Evolutionary conservation across 2,329 filamentous ascomycete genomes (phyloP).

Genomic region (Hypoxylon sp.): DNA sequence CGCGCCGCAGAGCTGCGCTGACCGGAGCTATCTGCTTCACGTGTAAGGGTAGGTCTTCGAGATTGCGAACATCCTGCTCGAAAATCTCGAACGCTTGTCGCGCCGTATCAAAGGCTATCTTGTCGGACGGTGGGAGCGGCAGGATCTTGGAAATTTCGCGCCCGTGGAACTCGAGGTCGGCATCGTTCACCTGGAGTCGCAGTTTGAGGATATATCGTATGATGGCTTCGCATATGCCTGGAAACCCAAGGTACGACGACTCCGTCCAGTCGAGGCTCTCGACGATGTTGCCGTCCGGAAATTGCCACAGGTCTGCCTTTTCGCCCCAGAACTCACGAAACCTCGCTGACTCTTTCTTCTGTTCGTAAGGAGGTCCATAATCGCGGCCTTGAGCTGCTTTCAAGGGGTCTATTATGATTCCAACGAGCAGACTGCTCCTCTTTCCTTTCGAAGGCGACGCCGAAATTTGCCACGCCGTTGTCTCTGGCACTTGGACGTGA

Average conservation of each 20-base stretch:
- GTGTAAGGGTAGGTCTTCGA: constrained; percentile 87
- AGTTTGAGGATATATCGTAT: constrained; percentile 72
- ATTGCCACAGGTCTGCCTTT: constrained; percentile 89
- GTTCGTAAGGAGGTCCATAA: constrained; percentile 84
- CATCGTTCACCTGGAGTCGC: constrained; percentile 69
- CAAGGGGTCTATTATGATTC: constrained; percentile 74
- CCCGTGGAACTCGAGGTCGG: constrained; percentile 61
- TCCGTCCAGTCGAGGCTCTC: constrained; percentile 90
- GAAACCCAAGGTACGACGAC: constrained; percentile 58
- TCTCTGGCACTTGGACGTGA: constrained; percentile 57
- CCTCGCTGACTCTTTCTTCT: constrained; percentile 79
- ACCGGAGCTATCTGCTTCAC: constrained; percentile 81
- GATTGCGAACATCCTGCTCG: constrained; percentile 76
- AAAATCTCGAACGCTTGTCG: constrained; percentile 75
- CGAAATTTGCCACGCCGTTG: constrained; percentile 57
- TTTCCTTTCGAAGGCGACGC: constrained; percentile 45
- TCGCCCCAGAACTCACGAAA: constrained; percentile 96
- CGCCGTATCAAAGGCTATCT: constrained; percentile 70
- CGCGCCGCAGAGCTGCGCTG: constrained; percentile 75
- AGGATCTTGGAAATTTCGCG: constrained; percentile 60
- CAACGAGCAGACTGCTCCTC: constrained; percentile 62
- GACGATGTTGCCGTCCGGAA: constrained; percentile 92
- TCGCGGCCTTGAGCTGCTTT: constrained; percentile 82
- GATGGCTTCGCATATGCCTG: constrained; percentile 80
- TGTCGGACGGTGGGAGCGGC: constrained; percentile 56